These are phyloP conservation scores for Aspergillus novofumigatus DNA, from an alignment of 2,329 filamentous ascomycete genomes.

Conservation along the genomic window DNA sequence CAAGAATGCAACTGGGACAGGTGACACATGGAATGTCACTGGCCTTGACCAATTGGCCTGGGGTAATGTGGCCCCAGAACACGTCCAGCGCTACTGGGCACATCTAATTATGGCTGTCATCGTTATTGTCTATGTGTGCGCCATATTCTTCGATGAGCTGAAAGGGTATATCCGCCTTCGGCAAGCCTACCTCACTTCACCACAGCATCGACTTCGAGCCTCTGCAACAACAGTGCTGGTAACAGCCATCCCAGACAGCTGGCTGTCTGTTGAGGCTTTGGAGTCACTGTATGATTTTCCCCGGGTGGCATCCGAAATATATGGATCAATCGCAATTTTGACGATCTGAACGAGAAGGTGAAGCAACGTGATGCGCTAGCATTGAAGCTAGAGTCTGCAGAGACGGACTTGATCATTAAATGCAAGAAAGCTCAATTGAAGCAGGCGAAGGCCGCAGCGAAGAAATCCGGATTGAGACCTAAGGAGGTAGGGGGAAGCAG, in stretches of 20 bases:
- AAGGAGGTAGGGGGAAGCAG: conserved; percentile 36
- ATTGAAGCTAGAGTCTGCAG: conserved; percentile 67
- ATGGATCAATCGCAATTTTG: conserved; percentile 91
- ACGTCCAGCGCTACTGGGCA: conserved; percentile 72
- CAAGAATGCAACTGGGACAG: conserved; percentile 33
- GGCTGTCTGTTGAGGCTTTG: conserved; percentile 79
- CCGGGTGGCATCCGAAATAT: conserved; percentile 92
- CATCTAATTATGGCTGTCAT: conserved; percentile 76
- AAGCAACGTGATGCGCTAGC: conserved; percentile 69
- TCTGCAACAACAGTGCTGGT: conserved; percentile 95
- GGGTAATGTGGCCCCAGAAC: conserved; percentile 69
- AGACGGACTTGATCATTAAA: conserved; percentile 76
- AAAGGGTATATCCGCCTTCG: conserved; percentile 86
- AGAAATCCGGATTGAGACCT: conserved; percentile 52
- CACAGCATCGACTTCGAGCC: conserved; percentile 86
- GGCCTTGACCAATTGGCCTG: conserved; percentile 82
- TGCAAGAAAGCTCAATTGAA: conserved; percentile 79
- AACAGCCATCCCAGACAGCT: conserved; percentile 83
- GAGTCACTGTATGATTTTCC: conserved; percentile 86
- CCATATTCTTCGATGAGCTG: conserved; percentile 80
- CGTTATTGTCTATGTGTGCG: conserved; percentile 79
- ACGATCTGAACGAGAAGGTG: conserved; percentile 79
- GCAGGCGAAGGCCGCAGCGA: conserved; percentile 59
- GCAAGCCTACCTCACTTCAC: conserved; percentile 90
- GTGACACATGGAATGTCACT: conserved; percentile 47